Evolutionary conservation across 495 filamentous ascomycete species (phyloP), one percentile per base, ranked within the genome.

Genomic region (Xylaria curta): DNA sequence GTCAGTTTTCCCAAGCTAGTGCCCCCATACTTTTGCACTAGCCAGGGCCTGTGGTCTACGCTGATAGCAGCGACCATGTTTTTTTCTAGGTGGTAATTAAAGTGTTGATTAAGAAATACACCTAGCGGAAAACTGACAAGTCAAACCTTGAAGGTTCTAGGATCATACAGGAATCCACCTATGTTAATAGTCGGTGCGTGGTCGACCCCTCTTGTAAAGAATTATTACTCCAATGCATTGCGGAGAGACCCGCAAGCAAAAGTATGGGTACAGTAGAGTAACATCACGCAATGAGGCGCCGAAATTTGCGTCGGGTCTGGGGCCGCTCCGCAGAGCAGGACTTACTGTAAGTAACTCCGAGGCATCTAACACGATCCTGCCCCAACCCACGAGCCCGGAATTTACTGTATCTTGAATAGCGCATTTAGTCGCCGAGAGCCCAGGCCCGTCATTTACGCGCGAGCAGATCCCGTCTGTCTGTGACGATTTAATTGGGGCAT

Each of bases 11-110:
- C 82, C 5, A 84, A 17, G 70, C 79, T 81, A 26, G 82, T 84
- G 0, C 82, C 82, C 7, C 82, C 82, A 63, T 84, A 84, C 75
- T 84, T 84, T 67, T 84, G 82, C 21, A 84, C 80, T 51, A 84
- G 75, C 82, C 82, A 84, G 9, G 79, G 78, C 68, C 78, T 80
- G 44, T 56, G 53, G 70, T 56, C 53, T 13, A 69, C 69, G 68
- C 62, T 66, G 44, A 36, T 51, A 53, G 60, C 31, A 67, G 66
- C 71, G 58, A 73, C 61, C 67, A 74, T 72, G 49, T 49, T 66
- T 24, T 7, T 21, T 17, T 19, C 4, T 38, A 1, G 8, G 21
- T 6, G 28, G n/a, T 17, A 17, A 47, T 53, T 9, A 33, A 46
- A 46, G 15, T 51, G 38, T 51, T 17, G 28, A 51, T 47, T 59